Base-by-base conservation (phyloP, 352 stramenopile species). In the Phytopythium chamaehyphon region DNA sequence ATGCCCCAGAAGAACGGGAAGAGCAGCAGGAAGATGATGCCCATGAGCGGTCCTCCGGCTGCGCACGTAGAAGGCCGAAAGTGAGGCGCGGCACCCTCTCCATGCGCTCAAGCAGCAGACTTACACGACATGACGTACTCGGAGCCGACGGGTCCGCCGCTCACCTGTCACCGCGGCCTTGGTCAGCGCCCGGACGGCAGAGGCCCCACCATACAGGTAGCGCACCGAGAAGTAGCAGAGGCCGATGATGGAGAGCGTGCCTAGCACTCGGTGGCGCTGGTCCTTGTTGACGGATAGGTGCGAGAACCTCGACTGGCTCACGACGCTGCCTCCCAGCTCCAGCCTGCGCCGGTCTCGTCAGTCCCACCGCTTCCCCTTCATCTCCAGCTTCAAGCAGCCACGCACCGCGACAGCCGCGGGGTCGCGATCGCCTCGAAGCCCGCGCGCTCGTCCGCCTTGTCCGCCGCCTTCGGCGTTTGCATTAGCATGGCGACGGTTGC, bases 1-100 rank as follows among this genome's bases (percentile, higher is more conserved):
- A 97, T 40, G 7, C 78, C 88, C 80, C 90, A 97, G 18, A 98
- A 62, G 24, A 98, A 71, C 12, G 91, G 91, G 38, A 97, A 82
- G 11, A 97, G 21, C 18, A 92, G 31, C 52, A 96, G 83, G 18
- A 92, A 84, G 7, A 97, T 64, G 31, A 98, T 69, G 15, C 91
- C 79, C 56, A 92, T 39, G 36, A 95, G 76, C 31, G 73, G 73
- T 11, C 73, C 73, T 14, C 73, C 73, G 8, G 73, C 67, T 66
- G 18, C 31, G 19, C 1, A 11, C 21, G 18, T 31, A 40, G 7
- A 16, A 19, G 28, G 2, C n/a, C n/a, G n/a, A n/a, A n/a, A n/a
- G n/a, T n/a, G n/a, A n/a, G n/a, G n/a, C n/a, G n/a, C n/a, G n/a
- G n/a, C n/a, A n/a, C n/a, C n/a, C 28, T 5, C 9, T 10, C 7